phyloP scores from a whole-genome alignment of 2,329 filamentous ascomycete genomes.

The Parastagonospora nodorum region DNA sequence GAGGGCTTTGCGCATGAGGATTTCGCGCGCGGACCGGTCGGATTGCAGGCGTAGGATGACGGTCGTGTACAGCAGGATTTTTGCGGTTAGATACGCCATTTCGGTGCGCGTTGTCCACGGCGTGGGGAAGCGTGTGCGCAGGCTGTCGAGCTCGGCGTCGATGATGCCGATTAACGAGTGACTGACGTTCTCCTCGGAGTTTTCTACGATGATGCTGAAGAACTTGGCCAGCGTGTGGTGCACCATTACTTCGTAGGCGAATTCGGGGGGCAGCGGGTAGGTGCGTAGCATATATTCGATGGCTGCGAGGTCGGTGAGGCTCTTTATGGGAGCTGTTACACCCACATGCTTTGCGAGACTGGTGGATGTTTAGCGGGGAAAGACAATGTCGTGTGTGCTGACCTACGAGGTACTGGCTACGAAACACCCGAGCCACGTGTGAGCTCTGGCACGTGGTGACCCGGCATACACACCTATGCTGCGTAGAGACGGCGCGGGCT shows the following conservation, averaged over 20 bases:
- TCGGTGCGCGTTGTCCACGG: conserved; percentile 23
- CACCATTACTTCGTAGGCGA: conserved; percentile 27
- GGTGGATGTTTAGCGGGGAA: too few relatives aligned
- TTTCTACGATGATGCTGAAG: conserved; percentile 23
- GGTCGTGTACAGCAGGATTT: conserved; percentile 26
- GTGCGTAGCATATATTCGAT: conserved; percentile 24
- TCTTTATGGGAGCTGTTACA: conserved; percentile 18
- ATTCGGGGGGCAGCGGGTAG: conserved; percentile 21
- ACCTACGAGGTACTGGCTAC: conserved; percentile 23
- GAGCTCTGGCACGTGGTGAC: conserved; percentile 16
- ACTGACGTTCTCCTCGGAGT: conserved; percentile 18
- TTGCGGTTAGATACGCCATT: conserved; percentile 18
- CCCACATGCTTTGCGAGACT: conserved; percentile 27
- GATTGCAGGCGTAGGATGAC: conserved; percentile 23
- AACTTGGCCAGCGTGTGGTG: conserved; percentile 27
- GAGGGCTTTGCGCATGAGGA: conserved; percentile 23
- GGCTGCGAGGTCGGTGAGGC: conserved; percentile 17
- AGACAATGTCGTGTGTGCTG: not conserved
- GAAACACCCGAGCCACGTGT: conserved; percentile 30
- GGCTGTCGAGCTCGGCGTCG: conserved; percentile 22
- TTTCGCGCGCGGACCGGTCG: conserved; percentile 20
- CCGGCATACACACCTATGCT: conserved; percentile 22
- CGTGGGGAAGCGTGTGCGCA: conserved; percentile 16
- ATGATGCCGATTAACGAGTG: conserved; percentile 24
- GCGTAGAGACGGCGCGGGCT: conserved; percentile 14